Percentiles rank a stretch among this genome's conserved stretches.
phyloP scores from a whole-genome alignment of 345 rosid species.

The Rubroshorea leprosula region DNA sequence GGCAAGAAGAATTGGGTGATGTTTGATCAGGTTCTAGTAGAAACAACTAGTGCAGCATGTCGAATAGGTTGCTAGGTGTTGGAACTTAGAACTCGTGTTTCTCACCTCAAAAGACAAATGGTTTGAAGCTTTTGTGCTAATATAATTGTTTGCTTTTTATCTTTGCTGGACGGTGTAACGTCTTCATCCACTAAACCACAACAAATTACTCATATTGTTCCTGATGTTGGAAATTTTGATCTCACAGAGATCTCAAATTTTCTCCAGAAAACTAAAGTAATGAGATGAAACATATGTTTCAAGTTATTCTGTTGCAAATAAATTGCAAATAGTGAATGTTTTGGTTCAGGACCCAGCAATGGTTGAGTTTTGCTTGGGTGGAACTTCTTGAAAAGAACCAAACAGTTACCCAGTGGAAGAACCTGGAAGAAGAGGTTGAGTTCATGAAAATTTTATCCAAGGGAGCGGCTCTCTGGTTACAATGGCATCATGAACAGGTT shows the following conservation, averaged over 20 bases:
- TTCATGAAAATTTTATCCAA: constrained; percentile 62
- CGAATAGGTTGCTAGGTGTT: constrained; percentile 52
- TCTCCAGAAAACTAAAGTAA: constrained; percentile 51
- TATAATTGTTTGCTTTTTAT: constrained; percentile 9
- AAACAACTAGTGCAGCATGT: constrained; percentile 41
- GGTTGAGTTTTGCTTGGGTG: constrained; percentile 90
- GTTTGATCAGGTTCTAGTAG: constrained; percentile 81
- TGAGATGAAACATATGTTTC: neutral
- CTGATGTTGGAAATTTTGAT: constrained; percentile 71
- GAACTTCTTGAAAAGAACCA: constrained; percentile 88
- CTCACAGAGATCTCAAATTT: constrained; percentile 55
- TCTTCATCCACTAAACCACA: constrained; percentile 79
- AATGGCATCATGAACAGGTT: constrained; percentile 90
- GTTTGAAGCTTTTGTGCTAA: constrained; percentile 6
- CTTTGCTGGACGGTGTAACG: constrained; percentile 68
- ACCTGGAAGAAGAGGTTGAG: constrained; percentile 84
- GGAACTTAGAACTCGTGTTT: constrained; percentile 16
- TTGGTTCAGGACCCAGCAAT: constrained; percentile 64
- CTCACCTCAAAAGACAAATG: constrained; percentile 9
- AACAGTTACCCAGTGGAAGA: constrained; percentile 76
- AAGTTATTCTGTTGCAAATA: constrained; percentile 1
- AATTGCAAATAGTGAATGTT: constrained; percentile 11
- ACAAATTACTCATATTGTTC: constrained; percentile 77
- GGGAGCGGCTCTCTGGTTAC: constrained; percentile 68
- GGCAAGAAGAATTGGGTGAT: constrained; percentile 99